Percentiles rank a stretch among this genome's conserved stretches.
These are phyloP conservation scores for Thermochaetoides dissita DNA, from an alignment of 2,329 filamentous ascomycete genomes.

Conservation along the genomic window DNA sequence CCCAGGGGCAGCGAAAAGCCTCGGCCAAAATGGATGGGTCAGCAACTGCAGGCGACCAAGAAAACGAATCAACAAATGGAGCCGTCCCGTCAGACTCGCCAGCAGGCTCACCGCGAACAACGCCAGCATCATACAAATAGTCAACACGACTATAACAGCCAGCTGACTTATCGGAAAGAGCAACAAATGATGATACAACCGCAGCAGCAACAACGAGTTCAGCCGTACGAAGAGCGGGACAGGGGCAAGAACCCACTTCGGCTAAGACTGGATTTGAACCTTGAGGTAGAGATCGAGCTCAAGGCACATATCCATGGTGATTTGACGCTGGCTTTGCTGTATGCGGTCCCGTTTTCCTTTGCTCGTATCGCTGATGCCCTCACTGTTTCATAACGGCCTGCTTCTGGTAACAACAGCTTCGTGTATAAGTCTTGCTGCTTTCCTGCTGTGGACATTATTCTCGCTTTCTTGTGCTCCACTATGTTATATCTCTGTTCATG, in stretches of 20 bases:
- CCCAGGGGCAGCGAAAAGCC: constrained; percentile 21
- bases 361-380: not conserved
- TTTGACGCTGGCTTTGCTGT: constrained; percentile 59
- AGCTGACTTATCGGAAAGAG: constrained; percentile 3
- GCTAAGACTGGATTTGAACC: constrained; percentile 57
- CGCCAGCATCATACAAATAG: constrained; percentile 12
- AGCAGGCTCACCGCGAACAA: constrained; percentile 3
- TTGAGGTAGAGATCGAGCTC: constrained; percentile 67
- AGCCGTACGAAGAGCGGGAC: constrained; percentile 23
- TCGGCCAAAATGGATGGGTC: constrained; percentile 20
- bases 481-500: no score
- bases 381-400: no score
- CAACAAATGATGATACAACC: constrained; percentile 17
- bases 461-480: no score
- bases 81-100: constrained; percentile 3
- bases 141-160: constrained; percentile 7
- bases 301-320: constrained; percentile 71
- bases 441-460: no score
- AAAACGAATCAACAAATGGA: constrained; percentile 15
- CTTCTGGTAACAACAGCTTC: no score
- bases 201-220: constrained; percentile 20
- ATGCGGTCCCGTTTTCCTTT: constrained; percentile 18
- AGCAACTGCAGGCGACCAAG: constrained; percentile 11
- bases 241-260: constrained; percentile 48
- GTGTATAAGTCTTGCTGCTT: no score